These are phyloP conservation scores for Hypoxylon rubiginosum DNA, from an alignment of 2,329 filamentous ascomycete genomes.

Conservation along the genomic window DNA sequence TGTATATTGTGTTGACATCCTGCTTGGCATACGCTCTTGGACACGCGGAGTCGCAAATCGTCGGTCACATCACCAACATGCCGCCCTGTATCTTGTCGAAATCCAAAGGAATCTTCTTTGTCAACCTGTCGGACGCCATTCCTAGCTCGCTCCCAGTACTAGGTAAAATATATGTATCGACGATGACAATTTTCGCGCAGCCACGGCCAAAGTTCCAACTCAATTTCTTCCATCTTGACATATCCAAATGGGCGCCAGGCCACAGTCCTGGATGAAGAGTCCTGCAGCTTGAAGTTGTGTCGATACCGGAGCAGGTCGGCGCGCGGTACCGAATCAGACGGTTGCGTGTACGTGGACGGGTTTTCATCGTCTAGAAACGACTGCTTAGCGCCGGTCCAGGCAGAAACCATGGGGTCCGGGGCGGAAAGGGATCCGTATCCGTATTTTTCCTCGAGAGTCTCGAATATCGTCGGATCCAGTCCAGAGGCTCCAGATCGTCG, in stretches of 20 bases:
- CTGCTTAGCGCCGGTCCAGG: background rate
- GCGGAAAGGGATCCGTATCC: background rate
- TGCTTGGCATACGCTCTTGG: background rate
- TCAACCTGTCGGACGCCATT: background rate
- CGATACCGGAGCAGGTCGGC: background rate
- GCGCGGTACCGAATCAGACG: too few relatives aligned
- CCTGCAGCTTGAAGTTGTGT: too few relatives aligned
- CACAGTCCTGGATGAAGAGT: background rate
- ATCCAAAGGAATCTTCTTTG: too few relatives aligned
- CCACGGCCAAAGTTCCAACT: background rate
- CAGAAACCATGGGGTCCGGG: background rate
- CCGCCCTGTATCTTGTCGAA: background rate
- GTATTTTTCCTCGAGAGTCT: background rate
- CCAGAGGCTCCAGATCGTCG: background rate
- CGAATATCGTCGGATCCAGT: background rate
- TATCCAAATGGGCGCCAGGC: background rate
- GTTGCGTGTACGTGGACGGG: too few relatives aligned
- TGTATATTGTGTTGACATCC: background rate
- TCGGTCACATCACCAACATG: background rate
- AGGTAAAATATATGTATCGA: too few relatives aligned
- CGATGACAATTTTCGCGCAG: background rate
- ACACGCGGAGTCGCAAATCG: background rate
- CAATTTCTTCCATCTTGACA: background rate
- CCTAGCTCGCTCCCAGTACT: background rate
- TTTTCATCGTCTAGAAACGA: background rate